Evolutionary conservation across 1,139 yeast genomes (phyloP), one percentile per base, ranked within the genome.

Genomic region (Wickerhamiella infanticola): DNA sequence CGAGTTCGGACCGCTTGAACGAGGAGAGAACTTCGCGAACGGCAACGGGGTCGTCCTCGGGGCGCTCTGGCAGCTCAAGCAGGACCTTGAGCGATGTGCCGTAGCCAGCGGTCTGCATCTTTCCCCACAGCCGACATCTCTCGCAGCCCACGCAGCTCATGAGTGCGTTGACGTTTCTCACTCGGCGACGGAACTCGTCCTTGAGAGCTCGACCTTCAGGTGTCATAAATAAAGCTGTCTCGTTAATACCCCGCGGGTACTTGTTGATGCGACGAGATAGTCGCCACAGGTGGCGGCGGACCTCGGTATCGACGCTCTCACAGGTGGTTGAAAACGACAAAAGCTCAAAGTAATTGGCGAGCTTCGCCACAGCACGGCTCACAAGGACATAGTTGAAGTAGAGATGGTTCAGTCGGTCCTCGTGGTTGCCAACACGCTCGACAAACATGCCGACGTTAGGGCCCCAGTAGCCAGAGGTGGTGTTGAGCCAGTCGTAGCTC

Each of bases 101-200:
- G 62, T 90, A 90, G 26, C 98, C 98, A 24, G 93, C 85, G 1
- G 95, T 85, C 67, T 90, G 98, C 27, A 90, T 74, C 63, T 93
- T 90, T 18, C 98, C 98, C 98, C 98, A 90, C 66, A 93, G 70
- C 59, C 97, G 75, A 63, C 98, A 90, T 61, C 97, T 74, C 62
- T 90, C 98, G 67, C 98, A 90, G 37, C 95, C 96, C 42, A 90
- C 97, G 68, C 98, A 90, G 63, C 90, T 95, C 96, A 93, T 90
- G 44, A 90, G 77, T 45, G 84, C 81, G 33, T 94, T 80, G 35
- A 90, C 94, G 61, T 90, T 93, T 60, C 78, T 79, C 63, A 90
- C 93, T 48, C 94, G 79, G 40, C 74, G 64, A 53, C 93, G 74
- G 65, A 90, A 88, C 57, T 90, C 97, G 52, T 81, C 78, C 55